Conservation (phyloP, 2,329 filamentous ascomycete genomes). For the Fusarium mangiferae region DNA sequence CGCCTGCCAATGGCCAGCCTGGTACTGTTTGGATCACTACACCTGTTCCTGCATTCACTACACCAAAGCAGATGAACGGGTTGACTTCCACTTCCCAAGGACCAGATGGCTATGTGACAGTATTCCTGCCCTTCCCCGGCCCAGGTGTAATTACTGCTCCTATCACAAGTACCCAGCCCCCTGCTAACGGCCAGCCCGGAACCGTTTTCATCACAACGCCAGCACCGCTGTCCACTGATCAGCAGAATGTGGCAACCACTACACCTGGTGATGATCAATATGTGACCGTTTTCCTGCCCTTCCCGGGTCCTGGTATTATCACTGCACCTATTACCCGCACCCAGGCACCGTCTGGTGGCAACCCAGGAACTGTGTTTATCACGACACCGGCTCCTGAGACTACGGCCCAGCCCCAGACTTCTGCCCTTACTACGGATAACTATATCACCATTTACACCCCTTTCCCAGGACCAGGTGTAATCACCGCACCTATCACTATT, state of each 20-base stretch:
- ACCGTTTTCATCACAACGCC: constrained; percentile 19
- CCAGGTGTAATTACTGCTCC: constrained; percentile 13
- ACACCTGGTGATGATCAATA: background rate
- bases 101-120: constrained; percentile 17
- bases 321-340: constrained; percentile 29
- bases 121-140: constrained; percentile 8
- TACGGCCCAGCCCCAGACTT: background rate
- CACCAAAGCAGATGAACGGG: background rate
- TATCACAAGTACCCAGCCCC: constrained; percentile 4
- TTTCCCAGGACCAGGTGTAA: constrained; percentile 24
- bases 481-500: constrained; percentile 24
- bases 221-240: background rate
- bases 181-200: constrained; percentile 1
- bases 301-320: constrained; percentile 15
- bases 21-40: constrained; percentile 22
- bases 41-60: background rate
- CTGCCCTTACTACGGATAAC: constrained; percentile 5
- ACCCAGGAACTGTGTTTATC: constrained; percentile 28
- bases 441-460: constrained; percentile 34
- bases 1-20: constrained; percentile 2
- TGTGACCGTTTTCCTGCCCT: constrained; percentile 24
- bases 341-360: constrained; percentile 7
- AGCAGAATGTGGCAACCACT: background rate
- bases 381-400: constrained; percentile 18
- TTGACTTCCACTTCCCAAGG: background rate